These are phyloP conservation scores for Croton setiger DNA, from an alignment of 441 rosid genomes.

Conservation along the genomic window DNA sequence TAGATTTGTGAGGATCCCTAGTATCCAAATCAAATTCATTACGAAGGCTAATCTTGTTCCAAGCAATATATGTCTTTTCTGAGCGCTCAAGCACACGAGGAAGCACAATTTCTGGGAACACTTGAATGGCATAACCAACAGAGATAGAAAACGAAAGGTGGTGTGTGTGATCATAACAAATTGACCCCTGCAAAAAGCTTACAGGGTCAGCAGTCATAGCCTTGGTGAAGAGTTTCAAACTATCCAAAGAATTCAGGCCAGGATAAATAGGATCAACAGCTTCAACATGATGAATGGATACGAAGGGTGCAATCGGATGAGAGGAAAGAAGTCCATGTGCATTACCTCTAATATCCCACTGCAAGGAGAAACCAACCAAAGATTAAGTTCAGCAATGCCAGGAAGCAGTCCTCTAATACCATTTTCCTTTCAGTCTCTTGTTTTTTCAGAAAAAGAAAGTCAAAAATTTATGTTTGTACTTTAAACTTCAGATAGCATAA, in stretches of 20 bases:
- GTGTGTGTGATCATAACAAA: constrained; percentile 59
- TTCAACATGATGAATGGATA: constrained; percentile 86
- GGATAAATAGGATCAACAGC: constrained; percentile 80
- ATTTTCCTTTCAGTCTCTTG: neutral
- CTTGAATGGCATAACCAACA: constrained; percentile 77
- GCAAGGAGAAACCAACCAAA: constrained; percentile 23
- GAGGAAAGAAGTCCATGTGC: constrained; percentile 73
- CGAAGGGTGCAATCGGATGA: constrained; percentile 79
- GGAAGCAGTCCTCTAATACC: constrained; percentile 2
- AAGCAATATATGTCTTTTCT: constrained; percentile 73
- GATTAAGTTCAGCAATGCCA: neutral
- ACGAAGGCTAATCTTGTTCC: constrained; percentile 53
- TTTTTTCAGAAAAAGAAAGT: neutral
- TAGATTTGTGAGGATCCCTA: constrained; percentile 53
- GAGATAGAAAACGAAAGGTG: constrained; percentile 61
- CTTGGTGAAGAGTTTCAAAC: constrained; percentile 66
- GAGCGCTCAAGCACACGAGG: constrained; percentile 78
- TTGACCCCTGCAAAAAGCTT: constrained; percentile 77
- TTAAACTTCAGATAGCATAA: neutral
- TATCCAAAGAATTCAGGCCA: constrained; percentile 56
- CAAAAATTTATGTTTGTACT: neutral
- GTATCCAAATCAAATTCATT: constrained; percentile 81
- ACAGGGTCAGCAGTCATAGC: constrained; percentile 63
- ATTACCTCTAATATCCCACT: constrained; percentile 91
- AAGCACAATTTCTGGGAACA: constrained; percentile 53